Evolutionary conservation across 108 stramenopile species (phyloP).

Genomic region (Conticribra guillardii): DNA sequence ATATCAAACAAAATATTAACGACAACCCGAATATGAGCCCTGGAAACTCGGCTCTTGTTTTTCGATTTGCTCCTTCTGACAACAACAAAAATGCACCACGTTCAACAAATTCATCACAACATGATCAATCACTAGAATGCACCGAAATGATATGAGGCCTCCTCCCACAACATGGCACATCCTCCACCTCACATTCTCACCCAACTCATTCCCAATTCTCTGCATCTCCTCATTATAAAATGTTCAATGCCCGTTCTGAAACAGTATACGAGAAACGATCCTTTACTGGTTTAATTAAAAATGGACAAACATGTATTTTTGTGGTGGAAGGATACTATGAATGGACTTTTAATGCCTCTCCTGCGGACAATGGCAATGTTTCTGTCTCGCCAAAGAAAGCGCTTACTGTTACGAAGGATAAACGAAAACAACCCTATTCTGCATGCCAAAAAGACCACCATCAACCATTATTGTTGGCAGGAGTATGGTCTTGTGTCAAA

Average conservation of each 20-base stretch:
- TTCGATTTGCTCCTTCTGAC: background rate
- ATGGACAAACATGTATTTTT: slow-evolving; percentile 66
- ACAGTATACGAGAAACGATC: slow-evolving; percentile 73
- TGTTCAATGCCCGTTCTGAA: slow-evolving; percentile 87
- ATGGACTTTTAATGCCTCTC: slow-evolving; percentile 45
- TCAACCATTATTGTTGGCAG: slow-evolving; percentile 63
- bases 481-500: slow-evolving; percentile 64
- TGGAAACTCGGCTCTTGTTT: slow-evolving; percentile 11
- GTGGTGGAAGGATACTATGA: slow-evolving; percentile 88
- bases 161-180: slow-evolving; percentile 61
- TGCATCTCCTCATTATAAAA: slow-evolving; percentile 61
- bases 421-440: slow-evolving; percentile 75
- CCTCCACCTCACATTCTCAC: slow-evolving; percentile 21
- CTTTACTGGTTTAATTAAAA: slow-evolving; percentile 51
- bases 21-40: slow-evolving; percentile 22
- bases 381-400: background rate
- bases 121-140: slow-evolving; percentile 4
- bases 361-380: background rate
- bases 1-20: background rate
- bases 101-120: background rate
- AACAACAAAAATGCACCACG: background rate
- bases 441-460: slow-evolving; percentile 41
- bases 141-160: slow-evolving; percentile 73
- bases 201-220: slow-evolving; percentile 56
- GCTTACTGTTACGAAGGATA: slow-evolving; percentile 12